Conservation (phyloP, 2,329 filamentous ascomycete species). For the Sporothrix globosa region DNA sequence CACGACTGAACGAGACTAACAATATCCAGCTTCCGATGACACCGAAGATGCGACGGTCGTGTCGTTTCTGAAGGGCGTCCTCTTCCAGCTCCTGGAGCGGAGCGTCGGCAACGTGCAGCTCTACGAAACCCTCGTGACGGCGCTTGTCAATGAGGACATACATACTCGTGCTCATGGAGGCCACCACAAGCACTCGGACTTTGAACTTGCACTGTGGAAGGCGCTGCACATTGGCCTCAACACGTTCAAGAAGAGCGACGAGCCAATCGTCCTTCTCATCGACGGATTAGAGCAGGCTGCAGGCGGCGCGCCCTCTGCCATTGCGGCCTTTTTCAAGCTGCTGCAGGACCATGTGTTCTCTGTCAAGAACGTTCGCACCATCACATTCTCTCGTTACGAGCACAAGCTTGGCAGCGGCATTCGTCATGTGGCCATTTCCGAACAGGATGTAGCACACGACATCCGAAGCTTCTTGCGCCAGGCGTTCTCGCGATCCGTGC, state of each 20-base stretch:
- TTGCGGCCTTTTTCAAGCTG: slow-evolving; percentile 42
- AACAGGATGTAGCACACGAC: slow-evolving; percentile 43
- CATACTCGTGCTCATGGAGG: not conserved
- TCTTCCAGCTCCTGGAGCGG: slow-evolving; percentile 47
- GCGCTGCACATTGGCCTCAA: slow-evolving; percentile 43
- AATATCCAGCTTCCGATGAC: slow-evolving; percentile 40
- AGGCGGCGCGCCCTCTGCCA: slow-evolving; percentile 36
- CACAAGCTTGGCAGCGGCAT: slow-evolving; percentile 42
- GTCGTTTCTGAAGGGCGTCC: slow-evolving; percentile 45
- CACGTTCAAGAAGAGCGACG: slow-evolving; percentile 40
- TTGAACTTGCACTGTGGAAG: slow-evolving; percentile 43
- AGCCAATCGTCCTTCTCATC: slow-evolving; percentile 43
- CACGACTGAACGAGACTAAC: not conserved
- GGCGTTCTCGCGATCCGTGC: slow-evolving; percentile 36
- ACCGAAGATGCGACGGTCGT: slow-evolving; percentile 41
- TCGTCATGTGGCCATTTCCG: slow-evolving; percentile 43
- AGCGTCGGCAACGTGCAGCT: slow-evolving; percentile 46
- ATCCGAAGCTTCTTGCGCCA: slow-evolving; percentile 43
- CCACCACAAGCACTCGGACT: slow-evolving; percentile 25
- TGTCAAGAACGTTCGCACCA: slow-evolving; percentile 40
- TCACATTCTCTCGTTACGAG: slow-evolving; percentile 46
- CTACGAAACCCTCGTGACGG: slow-evolving; percentile 42
- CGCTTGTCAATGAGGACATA: slow-evolving; percentile 35
- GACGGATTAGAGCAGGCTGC: slow-evolving; percentile 47
- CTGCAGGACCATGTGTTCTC: slow-evolving; percentile 42